phyloP scores from a whole-genome alignment of 768 basidiomycete genomes.

The Termitomyces sp. region DNA sequence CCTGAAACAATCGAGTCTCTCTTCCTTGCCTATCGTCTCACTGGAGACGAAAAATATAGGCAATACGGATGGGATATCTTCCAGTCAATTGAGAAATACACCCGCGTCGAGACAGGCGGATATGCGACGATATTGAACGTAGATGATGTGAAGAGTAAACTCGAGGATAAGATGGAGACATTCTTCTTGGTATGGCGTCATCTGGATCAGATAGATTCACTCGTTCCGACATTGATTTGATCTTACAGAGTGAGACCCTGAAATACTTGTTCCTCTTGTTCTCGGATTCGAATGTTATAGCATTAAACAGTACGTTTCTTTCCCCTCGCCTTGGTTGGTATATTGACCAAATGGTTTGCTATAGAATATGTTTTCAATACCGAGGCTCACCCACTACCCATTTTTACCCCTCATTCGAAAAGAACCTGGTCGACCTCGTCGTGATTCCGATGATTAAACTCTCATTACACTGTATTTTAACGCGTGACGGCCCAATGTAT shows the following conservation, averaged over 20 bases:
- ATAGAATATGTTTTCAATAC: conserved; percentile 91
- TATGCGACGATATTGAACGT: conserved; percentile 87
- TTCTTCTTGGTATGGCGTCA: conserved; percentile 70
- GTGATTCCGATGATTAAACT: not conserved
- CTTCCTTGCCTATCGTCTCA: conserved; percentile 87
- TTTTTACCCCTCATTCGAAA: conserved; percentile 23
- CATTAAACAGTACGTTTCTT: conserved; percentile 61
- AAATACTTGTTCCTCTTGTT: conserved; percentile 94
- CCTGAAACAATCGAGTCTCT: conserved; percentile 31
- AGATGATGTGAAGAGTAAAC: conserved; percentile 60
- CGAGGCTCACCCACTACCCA: conserved; percentile 50
- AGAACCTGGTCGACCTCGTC: conserved; percentile 13
- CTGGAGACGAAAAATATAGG: conserved; percentile 79
- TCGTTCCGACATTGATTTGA: not conserved
- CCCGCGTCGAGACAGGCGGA: conserved; percentile 73
- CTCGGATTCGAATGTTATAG: conserved; percentile 68
- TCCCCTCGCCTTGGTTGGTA: not conserved
- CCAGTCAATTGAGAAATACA: conserved; percentile 83
- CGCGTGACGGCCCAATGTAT: too few relatives aligned
- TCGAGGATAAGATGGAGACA: conserved; percentile 94
- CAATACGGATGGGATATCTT: conserved; percentile 89
- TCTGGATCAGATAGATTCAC: not conserved
- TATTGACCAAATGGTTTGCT: not conserved
- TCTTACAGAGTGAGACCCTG: conserved; percentile 76
- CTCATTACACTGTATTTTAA: not conserved